These are phyloP conservation scores for Beta corolliflora DNA, from an alignment of 179 eudicot species.

Conservation along the genomic window DNA sequence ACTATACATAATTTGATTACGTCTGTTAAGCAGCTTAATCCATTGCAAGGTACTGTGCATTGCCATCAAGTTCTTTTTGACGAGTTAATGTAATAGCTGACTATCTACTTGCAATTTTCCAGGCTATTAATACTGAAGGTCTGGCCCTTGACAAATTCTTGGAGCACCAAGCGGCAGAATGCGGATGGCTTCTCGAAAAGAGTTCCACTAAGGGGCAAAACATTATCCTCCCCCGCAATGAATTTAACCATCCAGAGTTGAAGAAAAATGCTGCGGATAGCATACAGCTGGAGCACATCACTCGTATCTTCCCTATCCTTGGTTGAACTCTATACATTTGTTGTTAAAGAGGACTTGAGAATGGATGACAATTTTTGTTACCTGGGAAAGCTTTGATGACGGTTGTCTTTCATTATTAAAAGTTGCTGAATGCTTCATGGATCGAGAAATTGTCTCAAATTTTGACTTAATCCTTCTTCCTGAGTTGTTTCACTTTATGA, in stretches of 20 bases:
- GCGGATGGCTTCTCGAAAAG: constrained; percentile 77
- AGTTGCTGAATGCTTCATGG: neutral
- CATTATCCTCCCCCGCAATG: constrained; percentile 53
- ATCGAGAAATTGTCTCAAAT: neutral
- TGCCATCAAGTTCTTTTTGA: neutral
- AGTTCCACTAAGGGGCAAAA: constrained; percentile 58
- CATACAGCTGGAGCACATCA: constrained; percentile 67
- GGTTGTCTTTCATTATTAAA: neutral
- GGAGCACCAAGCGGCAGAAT: constrained; percentile 62
- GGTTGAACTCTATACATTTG: constrained; percentile 36
- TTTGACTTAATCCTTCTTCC: neutral
- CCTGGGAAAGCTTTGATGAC: neutral
- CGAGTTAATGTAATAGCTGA: neutral
- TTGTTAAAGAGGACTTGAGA: neutral
- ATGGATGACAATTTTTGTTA: neutral
- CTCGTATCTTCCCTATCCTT: constrained; percentile 81
- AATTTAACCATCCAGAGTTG: constrained; percentile 81
- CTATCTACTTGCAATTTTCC: constrained; percentile 12
- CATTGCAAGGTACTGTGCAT: neutral
- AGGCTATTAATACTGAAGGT: constrained; percentile 86
- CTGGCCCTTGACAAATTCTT: constrained; percentile 74
- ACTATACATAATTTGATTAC: neutral
- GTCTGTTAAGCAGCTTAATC: neutral
- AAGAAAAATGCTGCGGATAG: constrained; percentile 63
- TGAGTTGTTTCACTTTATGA: constrained; percentile 3